These are phyloP conservation scores for Flueggea neowawraea DNA, from an alignment of 441 rosid genomes.

Conservation along the genomic window DNA sequence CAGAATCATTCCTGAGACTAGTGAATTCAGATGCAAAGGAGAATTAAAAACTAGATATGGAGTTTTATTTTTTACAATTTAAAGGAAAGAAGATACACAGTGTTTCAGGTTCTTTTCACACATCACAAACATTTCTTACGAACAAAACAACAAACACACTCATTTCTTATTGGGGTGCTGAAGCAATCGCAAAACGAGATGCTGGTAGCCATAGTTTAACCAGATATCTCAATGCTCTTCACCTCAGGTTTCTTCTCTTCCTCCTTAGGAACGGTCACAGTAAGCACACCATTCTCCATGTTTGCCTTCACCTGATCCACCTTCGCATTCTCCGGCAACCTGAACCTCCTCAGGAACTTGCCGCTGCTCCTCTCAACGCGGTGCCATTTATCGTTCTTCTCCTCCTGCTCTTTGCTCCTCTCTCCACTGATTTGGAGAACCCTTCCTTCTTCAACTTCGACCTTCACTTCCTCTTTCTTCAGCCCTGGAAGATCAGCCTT, in stretches of 20 bases:
- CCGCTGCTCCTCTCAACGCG: constrained; percentile 41
- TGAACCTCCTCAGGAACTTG: constrained; percentile 34
- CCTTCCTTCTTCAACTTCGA: constrained; percentile 41
- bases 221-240: constrained; percentile 34
- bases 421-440: constrained; percentile 51
- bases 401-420: constrained; percentile 47
- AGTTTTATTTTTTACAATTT: too few relatives aligned
- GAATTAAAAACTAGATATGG: too few relatives aligned
- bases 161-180: background rate
- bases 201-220: constrained; percentile 10
- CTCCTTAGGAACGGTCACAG: constrained; percentile 35
- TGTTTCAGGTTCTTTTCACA: too few relatives aligned
- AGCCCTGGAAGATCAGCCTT: constrained; percentile 45
- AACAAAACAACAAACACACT: background rate
- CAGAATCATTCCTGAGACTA: too few relatives aligned
- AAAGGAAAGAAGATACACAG: too few relatives aligned
- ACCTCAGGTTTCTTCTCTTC: constrained; percentile 35
- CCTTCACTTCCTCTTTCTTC: constrained; percentile 44
- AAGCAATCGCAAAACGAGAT: background rate
- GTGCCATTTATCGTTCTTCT: constrained; percentile 44
- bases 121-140: background rate
- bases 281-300: constrained; percentile 47
- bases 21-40: too few relatives aligned
- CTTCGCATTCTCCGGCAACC: constrained; percentile 43
- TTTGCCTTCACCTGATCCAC: constrained; percentile 39